Evolutionary conservation across 2,329 filamentous ascomycete species (phyloP).

Genomic region (Ophiocordyceps unilateralis): DNA sequence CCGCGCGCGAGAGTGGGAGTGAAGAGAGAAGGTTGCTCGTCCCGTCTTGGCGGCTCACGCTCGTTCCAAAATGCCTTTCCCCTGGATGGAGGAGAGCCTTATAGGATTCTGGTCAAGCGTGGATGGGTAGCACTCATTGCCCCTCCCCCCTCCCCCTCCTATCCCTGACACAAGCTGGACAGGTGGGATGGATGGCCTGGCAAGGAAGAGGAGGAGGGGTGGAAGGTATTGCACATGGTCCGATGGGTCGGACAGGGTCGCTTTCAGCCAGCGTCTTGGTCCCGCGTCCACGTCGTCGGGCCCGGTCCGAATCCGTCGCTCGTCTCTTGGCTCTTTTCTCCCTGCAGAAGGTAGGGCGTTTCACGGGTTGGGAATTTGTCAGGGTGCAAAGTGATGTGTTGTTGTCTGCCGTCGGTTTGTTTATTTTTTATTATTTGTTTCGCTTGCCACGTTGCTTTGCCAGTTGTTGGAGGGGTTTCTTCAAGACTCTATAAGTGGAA

Average conservation of each 20-base stretch:
- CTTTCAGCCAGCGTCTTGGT: neutral
- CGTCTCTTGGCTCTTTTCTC: neutral
- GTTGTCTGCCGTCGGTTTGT: neutral
- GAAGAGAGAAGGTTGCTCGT: too few species aligned
- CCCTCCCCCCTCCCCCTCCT: neutral
- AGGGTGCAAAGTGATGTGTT: too few species aligned
- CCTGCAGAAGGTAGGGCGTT: neutral
- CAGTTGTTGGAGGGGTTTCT: too few species aligned
- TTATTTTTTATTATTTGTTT: neutral
- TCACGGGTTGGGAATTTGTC: too few species aligned
- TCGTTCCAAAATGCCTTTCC: too few species aligned
- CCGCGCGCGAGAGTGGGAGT: too few species aligned
- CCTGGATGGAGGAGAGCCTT: too few species aligned
- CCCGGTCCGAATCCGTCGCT: neutral
- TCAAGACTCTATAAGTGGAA: too few species aligned
- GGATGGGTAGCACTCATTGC: neutral
- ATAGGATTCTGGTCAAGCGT: too few species aligned
- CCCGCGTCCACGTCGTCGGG: slow-evolving; percentile 4
- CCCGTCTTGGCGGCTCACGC: too few species aligned
- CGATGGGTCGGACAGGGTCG: neutral
- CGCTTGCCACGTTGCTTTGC: neutral
- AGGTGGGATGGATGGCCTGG: neutral
- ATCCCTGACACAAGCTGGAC: neutral
- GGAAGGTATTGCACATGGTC: neutral
- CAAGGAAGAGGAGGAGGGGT: neutral